A percentile compares a stretch with the other conserved stretches of the same genome.
Evolutionary conservation across 2,329 filamentous ascomycete species (phyloP).

Genomic region (Falciphora oryzae): DNA sequence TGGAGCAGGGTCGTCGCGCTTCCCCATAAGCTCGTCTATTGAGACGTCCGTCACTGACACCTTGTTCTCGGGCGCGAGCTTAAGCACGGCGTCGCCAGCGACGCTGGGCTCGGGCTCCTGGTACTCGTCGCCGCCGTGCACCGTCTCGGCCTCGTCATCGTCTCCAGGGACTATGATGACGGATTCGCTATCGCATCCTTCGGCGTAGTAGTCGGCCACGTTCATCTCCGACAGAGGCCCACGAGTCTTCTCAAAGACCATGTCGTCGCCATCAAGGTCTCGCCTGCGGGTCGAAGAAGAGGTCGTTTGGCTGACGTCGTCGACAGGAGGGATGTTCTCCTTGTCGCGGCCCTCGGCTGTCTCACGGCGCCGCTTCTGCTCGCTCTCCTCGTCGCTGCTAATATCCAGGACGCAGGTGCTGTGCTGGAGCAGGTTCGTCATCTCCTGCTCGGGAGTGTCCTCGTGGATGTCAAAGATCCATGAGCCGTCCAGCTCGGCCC

Average conservation of each 20-base stretch:
- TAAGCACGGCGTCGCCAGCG: constrained; percentile 8
- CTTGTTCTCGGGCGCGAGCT: constrained; percentile 22
- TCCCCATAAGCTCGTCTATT: constrained; percentile 33
- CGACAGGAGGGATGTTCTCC: constrained; percentile 81
- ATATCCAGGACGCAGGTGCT: constrained; percentile 83
- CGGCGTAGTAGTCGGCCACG: constrained; percentile 60
- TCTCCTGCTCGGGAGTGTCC: constrained; percentile 83
- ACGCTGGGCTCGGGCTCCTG: constrained; percentile 10
- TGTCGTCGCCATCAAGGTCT: constrained; percentile 37
- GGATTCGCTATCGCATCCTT: constrained; percentile 57
- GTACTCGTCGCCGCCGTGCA: constrained; percentile 25
- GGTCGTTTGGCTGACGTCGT: constrained; percentile 56
- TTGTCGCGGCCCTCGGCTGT: constrained; percentile 66
- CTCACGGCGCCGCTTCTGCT: constrained; percentile 45
- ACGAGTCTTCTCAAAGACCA: constrained; percentile 59
- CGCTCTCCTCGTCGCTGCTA: constrained; percentile 75
- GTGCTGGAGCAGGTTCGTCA: constrained; percentile 90
- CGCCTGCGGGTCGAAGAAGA: constrained; percentile 27
- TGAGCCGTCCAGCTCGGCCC: constrained; percentile 44
- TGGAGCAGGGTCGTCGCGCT: constrained; percentile 28
- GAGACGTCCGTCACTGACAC: constrained; percentile 15
- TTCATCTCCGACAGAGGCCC: constrained; percentile 62
- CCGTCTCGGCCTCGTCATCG: constrained; percentile 39
- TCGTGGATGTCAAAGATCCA: constrained; percentile 97
- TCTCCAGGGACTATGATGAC: constrained; percentile 54